Evolutionary conservation across 495 filamentous ascomycete genomes (phyloP).

Genomic region (Penicillium dipodomyicola): DNA sequence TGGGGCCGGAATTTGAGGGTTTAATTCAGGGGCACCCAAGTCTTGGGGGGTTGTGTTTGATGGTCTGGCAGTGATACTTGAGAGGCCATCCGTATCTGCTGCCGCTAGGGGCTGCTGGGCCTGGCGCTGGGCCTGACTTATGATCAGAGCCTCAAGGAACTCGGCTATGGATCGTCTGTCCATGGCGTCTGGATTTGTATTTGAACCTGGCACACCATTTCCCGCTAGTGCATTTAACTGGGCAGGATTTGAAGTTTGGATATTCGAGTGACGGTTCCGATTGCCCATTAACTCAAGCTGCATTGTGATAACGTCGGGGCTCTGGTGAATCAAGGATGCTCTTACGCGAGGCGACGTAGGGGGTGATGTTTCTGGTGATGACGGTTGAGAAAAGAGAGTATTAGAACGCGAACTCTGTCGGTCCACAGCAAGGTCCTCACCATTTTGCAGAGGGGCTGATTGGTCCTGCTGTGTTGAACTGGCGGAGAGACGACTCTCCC

Average conservation of each 20-base stretch:
- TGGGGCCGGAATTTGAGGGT: slow-evolving; percentile 11
- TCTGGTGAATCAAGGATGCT: slow-evolving; percentile 47
- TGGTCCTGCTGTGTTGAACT: slow-evolving; percentile 17
- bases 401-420: slow-evolving; percentile 40
- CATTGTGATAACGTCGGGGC: slow-evolving; percentile 51
- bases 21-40: slow-evolving; percentile 6
- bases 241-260: slow-evolving; percentile 10
- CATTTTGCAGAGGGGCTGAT: slow-evolving; percentile 14
- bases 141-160: slow-evolving; percentile 37
- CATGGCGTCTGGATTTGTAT: slow-evolving; percentile 13
- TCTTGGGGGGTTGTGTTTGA: slow-evolving; percentile 22
- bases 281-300: slow-evolving; percentile 44
- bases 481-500: slow-evolving; percentile 23
- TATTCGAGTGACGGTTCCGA: slow-evolving; percentile 32
- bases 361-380: slow-evolving; percentile 44
- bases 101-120: not conserved
- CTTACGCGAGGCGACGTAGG: slow-evolving; percentile 47
- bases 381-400: slow-evolving; percentile 43
- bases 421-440: slow-evolving; percentile 14
- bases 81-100: slow-evolving; percentile 26
- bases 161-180: slow-evolving; percentile 39
- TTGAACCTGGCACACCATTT: slow-evolving; percentile 16
- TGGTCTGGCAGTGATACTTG: slow-evolving; percentile 21
- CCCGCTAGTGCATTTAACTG: slow-evolving; percentile 20
- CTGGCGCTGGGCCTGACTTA: slow-evolving; percentile 28